Evolutionary conservation across 129 eudicot species (phyloP).

Genomic region (Daucus carota): DNA sequence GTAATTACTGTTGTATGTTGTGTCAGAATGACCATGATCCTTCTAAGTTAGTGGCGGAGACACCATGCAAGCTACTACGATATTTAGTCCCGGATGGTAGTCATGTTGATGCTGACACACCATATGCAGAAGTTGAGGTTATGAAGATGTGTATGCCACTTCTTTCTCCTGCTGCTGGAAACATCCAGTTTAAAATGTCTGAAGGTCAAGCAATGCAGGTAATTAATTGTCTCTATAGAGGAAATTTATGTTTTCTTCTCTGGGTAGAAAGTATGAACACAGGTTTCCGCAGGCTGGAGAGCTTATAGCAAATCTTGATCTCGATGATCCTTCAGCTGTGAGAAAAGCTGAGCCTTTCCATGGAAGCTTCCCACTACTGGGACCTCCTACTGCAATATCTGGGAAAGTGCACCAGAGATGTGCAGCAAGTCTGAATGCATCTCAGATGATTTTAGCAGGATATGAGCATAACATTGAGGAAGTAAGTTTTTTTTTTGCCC

Average conservation of each 20-base stretch:
- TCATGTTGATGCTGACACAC: conserved; percentile 94
- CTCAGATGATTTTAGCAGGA: conserved; percentile 96
- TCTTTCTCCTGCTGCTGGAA: conserved; percentile 95
- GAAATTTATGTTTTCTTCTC: not conserved
- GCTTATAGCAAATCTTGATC: conserved; percentile 89
- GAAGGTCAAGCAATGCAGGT: conserved; percentile 99
- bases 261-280: conserved; percentile 3
- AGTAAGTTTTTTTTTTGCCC: conserved; percentile 36
- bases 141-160: conserved; percentile 99
- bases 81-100: conserved; percentile 70
- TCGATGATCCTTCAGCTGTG: conserved; percentile 97
- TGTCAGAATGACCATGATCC: conserved; percentile 97
- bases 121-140: conserved; percentile 96
- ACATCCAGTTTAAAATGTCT: conserved; percentile 66
- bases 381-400: conserved; percentile 88
- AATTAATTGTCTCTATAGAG: conserved; percentile 12
- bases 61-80: conserved; percentile 96
- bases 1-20: conserved; percentile 5
- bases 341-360: conserved; percentile 95
- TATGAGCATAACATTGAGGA: conserved; percentile 91
- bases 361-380: conserved; percentile 80
- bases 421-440: conserved; percentile 93
- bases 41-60: conserved; percentile 84
- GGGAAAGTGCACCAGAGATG: conserved; percentile 97
- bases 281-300: conserved; percentile 71